phyloP scores from a whole-genome alignment of 306 rosid genomes.

The Boehmeria nivea region DNA sequence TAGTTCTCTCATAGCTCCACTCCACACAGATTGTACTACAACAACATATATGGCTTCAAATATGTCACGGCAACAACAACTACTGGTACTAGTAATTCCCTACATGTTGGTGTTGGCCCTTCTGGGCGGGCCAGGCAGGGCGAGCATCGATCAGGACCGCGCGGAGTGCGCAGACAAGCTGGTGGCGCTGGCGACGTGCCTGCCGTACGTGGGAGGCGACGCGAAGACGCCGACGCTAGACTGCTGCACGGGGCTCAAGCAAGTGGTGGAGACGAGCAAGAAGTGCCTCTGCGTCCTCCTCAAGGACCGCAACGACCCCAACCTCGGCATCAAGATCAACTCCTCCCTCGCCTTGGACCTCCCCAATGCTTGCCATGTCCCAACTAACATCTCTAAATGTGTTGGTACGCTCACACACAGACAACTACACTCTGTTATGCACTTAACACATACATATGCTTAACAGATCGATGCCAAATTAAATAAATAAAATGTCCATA shows the following conservation, averaged over 20 bases:
- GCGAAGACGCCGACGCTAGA: constrained; percentile 60
- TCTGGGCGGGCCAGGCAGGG: constrained; percentile 32
- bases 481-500: no score
- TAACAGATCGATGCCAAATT: no score
- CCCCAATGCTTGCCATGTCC: constrained; percentile 45
- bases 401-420: constrained; percentile 40
- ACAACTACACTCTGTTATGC: not conserved
- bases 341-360: constrained; percentile 52
- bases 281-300: constrained; percentile 64
- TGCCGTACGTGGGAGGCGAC: constrained; percentile 51
- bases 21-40: no score
- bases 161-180: constrained; percentile 60
- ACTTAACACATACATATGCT: not conserved
- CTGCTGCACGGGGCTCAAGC: constrained; percentile 61
- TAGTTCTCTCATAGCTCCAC: no score
- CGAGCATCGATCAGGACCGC: constrained; percentile 55
- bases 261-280: constrained; percentile 45
- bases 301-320: constrained; percentile 65
- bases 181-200: constrained; percentile 42
- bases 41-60: no score
- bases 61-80: no score
- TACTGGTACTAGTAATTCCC: no score
- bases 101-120: no score
- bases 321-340: constrained; percentile 56
- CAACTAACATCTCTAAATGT: constrained; percentile 48